phyloP scores from a whole-genome alignment of 805 yeast genomes.

The Hanseniaspora guilliermondii region DNA sequence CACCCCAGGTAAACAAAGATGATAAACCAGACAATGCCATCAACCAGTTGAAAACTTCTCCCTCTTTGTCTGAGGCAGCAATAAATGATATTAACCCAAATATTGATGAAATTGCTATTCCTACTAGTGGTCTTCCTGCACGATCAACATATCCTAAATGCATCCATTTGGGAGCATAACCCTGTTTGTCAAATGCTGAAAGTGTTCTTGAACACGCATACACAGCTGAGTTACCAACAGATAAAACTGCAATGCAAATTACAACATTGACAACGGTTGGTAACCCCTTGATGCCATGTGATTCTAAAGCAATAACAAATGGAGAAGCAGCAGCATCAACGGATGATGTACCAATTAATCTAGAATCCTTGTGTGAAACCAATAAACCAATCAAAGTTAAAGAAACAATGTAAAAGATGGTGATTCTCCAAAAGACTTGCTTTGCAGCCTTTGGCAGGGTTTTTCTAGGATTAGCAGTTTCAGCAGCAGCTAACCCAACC shows the following conservation, averaged over 20 bases:
- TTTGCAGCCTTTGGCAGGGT: conserved; percentile 62
- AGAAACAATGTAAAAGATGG: conserved; percentile 54
- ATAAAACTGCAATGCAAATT: conserved; percentile 50
- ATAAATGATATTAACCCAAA: conserved; percentile 48
- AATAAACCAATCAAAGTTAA: conserved; percentile 49
- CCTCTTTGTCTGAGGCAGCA: conserved; percentile 37
- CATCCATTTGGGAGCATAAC: conserved; percentile 49
- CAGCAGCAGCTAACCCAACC: conserved; percentile 67
- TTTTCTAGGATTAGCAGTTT: conserved; percentile 53
- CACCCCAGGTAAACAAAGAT: conserved; percentile 43
- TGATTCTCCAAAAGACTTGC: conserved; percentile 74
- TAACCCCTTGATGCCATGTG: conserved; percentile 51
- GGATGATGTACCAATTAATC: conserved; percentile 37
- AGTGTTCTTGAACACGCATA: conserved; percentile 60
- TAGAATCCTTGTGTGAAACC: conserved; percentile 48
- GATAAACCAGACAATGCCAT: conserved; percentile 42
- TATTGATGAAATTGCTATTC: conserved; percentile 40
- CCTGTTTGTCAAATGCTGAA: conserved; percentile 54
- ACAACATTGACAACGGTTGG: conserved; percentile 59
- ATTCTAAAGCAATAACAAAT: conserved; percentile 59
- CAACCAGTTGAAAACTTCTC: conserved; percentile 44
- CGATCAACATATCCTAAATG: conserved; percentile 59
- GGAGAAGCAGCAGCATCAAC: conserved; percentile 59
- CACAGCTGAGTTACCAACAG: conserved; percentile 61
- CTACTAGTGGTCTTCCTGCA: conserved; percentile 65